Base-by-base conservation (phyloP, 371 early-diverging fungal species). In the Chytridium lagenaria region DNA sequence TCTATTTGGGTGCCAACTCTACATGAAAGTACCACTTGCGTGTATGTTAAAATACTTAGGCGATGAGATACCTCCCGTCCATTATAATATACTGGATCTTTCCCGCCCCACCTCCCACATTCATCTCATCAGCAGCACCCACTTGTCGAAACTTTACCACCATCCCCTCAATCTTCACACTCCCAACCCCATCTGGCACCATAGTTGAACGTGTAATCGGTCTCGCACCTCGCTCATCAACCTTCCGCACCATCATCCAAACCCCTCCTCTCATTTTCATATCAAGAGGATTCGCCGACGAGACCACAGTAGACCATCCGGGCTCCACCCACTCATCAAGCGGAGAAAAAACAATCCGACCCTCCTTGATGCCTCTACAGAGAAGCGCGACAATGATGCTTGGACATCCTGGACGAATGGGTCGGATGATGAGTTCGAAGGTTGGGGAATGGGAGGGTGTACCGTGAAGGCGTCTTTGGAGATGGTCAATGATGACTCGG, bases 241-340 rank as follows among this genome's bases (percentile, higher is more conserved):
- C 26, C 26, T 23, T 55, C 26, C 57, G 10, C 7, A 55, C 7
- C 57, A 55, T 19, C 22, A 55, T 26, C 57, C 57, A 55, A 26
- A 23, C 57, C 57, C 57, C 57, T 55, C 57, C 57, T 16, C 15
- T 5, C 57, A 26, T 55, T 7, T 22, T 10, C 22, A 49, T 22
- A n/a, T 49, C 49, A 49, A 22, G 49, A 22, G 49, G 49, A 10
- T 15, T 10, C 10, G 22, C 10, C 49, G 15, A 22, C 22, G 15
- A 10, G 49, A 15, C 22, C 5, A 30, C 57, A 30, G 16, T 55
- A 10, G 26, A 7, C 22, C 57, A 55, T 19, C 30, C 57, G 19
- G 44, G 44, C 5, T 55, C 57, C 57, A 55, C 30, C 57, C 57
- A 55, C 30, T 55, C 57, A 16, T 55, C 57, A 10, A 55, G 10